Percentiles rank a stretch among this genome's conserved stretches.
These are phyloP conservation scores for Trametes cubensis DNA, from an alignment of 768 basidiomycete species.

Conservation along the genomic window DNA sequence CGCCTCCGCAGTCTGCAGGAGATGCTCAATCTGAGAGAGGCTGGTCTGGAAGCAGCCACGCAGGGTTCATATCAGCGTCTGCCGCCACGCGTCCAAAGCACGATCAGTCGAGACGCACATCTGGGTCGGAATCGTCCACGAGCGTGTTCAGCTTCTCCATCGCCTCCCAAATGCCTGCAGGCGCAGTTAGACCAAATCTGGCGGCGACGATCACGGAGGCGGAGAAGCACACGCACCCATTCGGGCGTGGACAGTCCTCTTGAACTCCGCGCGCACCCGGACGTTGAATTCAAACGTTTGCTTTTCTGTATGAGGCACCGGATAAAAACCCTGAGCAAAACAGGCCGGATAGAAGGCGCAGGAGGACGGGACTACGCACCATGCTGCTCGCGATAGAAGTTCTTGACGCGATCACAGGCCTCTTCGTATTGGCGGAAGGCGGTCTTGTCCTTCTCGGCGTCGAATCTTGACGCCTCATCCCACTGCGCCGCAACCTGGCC, in stretches of 20 bases:
- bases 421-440: slow-evolving; percentile 72
- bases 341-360: neutral
- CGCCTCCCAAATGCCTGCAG: slow-evolving; percentile 68
- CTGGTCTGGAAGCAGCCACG: slow-evolving; percentile 50
- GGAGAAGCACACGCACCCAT: slow-evolving; percentile 51
- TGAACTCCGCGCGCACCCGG: slow-evolving; percentile 73
- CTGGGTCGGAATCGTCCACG: slow-evolving; percentile 90
- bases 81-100: neutral
- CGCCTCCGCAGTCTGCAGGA: slow-evolving; percentile 90
- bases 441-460: slow-evolving; percentile 64
- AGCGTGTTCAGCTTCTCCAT: slow-evolving; percentile 87
- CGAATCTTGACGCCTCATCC: slow-evolving; percentile 61
- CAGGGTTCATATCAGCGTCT: slow-evolving; percentile 1
- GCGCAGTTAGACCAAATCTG: neutral
- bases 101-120: slow-evolving; percentile 46
- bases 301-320: slow-evolving; percentile 56
- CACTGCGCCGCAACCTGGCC: slow-evolving; percentile 45
- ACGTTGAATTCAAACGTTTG: slow-evolving; percentile 89
- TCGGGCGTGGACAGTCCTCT: slow-evolving; percentile 63
- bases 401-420: slow-evolving; percentile 78
- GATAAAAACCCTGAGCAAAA: slow-evolving; percentile 7
- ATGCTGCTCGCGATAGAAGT: slow-evolving; percentile 79
- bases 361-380: slow-evolving; percentile 42
- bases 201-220: slow-evolving; percentile 4
- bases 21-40: slow-evolving; percentile 86